These are phyloP conservation scores for Mycena sp. DNA, from an alignment of 1,284 basidiomycete genomes.

Conservation along the genomic window DNA sequence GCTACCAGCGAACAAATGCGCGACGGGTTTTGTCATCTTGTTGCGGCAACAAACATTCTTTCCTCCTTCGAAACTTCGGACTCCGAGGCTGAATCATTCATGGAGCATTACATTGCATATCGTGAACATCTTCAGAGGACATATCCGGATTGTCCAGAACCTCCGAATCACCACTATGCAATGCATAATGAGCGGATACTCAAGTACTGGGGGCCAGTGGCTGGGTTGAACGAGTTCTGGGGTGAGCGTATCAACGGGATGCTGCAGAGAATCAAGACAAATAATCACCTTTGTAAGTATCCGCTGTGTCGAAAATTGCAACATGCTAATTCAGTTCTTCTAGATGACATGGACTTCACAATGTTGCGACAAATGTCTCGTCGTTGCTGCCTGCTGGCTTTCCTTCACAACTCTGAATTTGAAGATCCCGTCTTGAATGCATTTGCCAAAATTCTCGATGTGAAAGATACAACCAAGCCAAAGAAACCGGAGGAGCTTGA, in stretches of 20 bases:
- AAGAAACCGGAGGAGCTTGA: neutral
- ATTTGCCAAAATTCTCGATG: constrained; percentile 3
- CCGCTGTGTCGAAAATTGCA: neutral
- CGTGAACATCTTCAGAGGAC: constrained; percentile 19
- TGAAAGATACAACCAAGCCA: neutral
- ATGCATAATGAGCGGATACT: constrained; percentile 20
- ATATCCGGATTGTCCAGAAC: constrained; percentile 2
- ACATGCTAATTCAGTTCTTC: neutral
- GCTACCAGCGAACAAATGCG: constrained; percentile 26
- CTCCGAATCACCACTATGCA: constrained; percentile 25
- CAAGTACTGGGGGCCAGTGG: constrained; percentile 24
- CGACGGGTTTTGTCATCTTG: constrained; percentile 40
- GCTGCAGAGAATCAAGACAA: constrained; percentile 29
- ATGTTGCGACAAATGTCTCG: constrained; percentile 26
- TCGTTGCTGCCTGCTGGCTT: constrained; percentile 2
- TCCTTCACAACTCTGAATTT: constrained; percentile 4
- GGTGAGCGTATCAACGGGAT: constrained; percentile 27
- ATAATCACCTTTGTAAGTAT: constrained; percentile 23
- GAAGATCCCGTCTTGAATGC: neutral
- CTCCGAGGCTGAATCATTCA: constrained; percentile 38
- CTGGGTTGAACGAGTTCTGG: constrained; percentile 14
- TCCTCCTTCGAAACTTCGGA: constrained; percentile 38
- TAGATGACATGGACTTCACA: constrained; percentile 27
- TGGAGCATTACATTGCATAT: constrained; percentile 39
- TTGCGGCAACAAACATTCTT: constrained; percentile 41